Evolutionary conservation across 2,329 filamentous ascomycete species (phyloP), one percentile per base, ranked within the genome.

Genomic region (Ustilaginoidea virens): DNA sequence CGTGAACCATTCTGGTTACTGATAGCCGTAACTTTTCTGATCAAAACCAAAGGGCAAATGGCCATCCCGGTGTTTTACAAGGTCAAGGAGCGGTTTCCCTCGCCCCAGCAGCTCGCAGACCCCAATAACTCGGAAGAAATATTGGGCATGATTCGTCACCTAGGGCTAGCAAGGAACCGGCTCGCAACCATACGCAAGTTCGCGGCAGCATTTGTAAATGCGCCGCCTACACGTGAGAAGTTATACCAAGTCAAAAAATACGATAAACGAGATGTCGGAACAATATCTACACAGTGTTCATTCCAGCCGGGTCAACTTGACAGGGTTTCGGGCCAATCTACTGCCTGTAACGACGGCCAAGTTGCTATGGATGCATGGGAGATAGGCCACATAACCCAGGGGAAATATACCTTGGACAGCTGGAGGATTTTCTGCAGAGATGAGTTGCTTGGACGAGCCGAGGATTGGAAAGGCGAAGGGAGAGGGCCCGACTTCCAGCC

Each of bases 371-470:
- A 62, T 8, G 66, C 69, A 0, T 92, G 83, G 74, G 86, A 94
- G 45, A 79, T 93, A 34, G 83, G 78, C 0, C 81, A 92, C 49
- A 58, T 94, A 33, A 85, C 82, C 0, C 74, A 81, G 30, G 81
- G 85, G 11, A 63, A 72, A 2, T 94, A 94, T 49, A 80, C 82
- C 0, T 60, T 87, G 27, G 86, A 94, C 51, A 86, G 79, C 45
- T 94, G 83, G 80, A 72, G 86, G 3, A 93, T 94, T 37, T 94
- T 94, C 51, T 93, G 83, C 48, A 71, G 86, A 2, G 86, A 94
- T 47, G 61, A 66, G 18, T 51, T 92, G 15, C 66, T 85, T 6
- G 76, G 73, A 0, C 51, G 74, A 12, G 71, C 76, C 2, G 48
- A 54, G 7, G 69, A 75, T 37, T 82, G 76, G 69, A 74, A 72